A percentile compares a stretch with the other conserved stretches of the same genome.
Evolutionary conservation across 352 stramenopile genomes (phyloP).

Genomic region (Phytophthora sp.): DNA sequence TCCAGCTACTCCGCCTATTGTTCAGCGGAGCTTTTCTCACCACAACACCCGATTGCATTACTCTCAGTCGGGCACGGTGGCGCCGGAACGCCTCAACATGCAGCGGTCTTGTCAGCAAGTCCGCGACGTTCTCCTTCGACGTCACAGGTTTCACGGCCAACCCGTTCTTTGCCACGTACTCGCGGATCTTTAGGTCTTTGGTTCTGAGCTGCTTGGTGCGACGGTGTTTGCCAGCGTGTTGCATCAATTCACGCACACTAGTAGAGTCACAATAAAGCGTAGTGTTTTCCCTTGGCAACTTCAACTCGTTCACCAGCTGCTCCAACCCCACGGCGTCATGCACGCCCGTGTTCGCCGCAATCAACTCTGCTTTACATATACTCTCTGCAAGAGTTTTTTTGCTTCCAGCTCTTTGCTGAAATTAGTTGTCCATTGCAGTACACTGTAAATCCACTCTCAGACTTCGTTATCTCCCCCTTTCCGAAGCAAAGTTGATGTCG

Average conservation of each 20-base stretch:
- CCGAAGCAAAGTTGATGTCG: constrained; percentile 12
- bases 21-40: too few relatives aligned
- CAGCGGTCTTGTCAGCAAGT: not conserved
- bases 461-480: constrained; percentile 14
- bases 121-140: not conserved
- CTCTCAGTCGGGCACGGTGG: not conserved
- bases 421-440: constrained; percentile 20
- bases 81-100: not conserved
- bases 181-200: constrained; percentile 11
- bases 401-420: constrained; percentile 23
- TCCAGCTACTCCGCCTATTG: not conserved
- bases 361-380: too few relatives aligned
- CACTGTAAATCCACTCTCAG: constrained; percentile 14
- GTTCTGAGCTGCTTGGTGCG: too few relatives aligned
- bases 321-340: constrained; percentile 19
- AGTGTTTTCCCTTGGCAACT: constrained; percentile 11
- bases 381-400: constrained; percentile 11
- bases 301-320: constrained; percentile 19
- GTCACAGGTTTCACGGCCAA: not conserved
- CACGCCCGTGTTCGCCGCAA: constrained; percentile 1
- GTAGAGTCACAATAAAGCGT: constrained; percentile 16
- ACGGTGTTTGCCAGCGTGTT: constrained; percentile 21
- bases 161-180: not conserved
- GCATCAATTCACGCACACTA: constrained; percentile 18
- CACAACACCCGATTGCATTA: not conserved